A percentile compares a stretch with the other conserved stretches of the same genome.
Conservation (phyloP, 2,329 filamentous ascomycete genomes). For the Cryphonectria japonica region DNA sequence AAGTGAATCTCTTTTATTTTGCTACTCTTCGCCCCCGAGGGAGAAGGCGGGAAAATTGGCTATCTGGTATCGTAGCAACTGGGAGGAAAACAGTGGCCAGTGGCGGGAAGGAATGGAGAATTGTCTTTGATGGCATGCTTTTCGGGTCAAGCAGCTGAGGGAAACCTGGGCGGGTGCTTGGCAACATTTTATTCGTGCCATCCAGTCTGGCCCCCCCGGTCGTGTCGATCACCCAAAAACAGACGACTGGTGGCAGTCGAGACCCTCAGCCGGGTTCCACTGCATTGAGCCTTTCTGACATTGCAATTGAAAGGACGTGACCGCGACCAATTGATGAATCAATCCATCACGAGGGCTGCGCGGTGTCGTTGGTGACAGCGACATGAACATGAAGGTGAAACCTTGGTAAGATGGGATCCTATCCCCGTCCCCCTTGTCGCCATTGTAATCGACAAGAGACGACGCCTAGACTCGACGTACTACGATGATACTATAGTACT, state of each 20-base stretch:
- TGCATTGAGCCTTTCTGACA: neutral
- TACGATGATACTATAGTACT: neutral
- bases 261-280: conserved; percentile 7
- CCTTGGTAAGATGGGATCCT: neutral
- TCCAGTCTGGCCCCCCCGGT: neutral
- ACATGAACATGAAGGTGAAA: neutral
- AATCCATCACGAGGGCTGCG: neutral
- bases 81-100: neutral
- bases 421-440: neutral
- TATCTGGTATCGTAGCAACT: neutral
- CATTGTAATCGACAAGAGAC: neutral
- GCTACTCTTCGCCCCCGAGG: neutral
- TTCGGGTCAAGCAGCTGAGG: neutral
- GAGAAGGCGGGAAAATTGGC: neutral
- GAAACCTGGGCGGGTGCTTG: neutral
- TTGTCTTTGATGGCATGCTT: neutral
- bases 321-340: neutral
- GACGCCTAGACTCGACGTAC: neutral
- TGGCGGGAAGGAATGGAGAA: conserved; percentile 4
- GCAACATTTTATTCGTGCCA: conserved; percentile 1
- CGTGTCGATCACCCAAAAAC: conserved; percentile 5
- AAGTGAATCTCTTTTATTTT: neutral
- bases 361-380: neutral
- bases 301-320: conserved; percentile 8
- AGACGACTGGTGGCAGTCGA: neutral